Evolutionary conservation across 2,329 filamentous ascomycete species (phyloP).

Genomic region (Huntiella moniliformis): DNA sequence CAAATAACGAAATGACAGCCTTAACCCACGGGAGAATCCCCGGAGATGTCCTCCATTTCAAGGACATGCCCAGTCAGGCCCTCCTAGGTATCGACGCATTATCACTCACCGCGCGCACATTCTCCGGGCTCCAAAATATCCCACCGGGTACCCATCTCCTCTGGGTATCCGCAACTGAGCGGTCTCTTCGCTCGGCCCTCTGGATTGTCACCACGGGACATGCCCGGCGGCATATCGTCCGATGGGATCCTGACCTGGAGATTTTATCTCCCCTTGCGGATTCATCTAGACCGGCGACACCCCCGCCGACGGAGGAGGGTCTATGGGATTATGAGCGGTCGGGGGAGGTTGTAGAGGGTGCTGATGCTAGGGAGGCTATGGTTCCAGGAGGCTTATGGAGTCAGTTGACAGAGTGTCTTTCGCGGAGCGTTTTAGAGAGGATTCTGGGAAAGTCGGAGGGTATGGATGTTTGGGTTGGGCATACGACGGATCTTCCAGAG

Average conservation of each 20-base stretch:
- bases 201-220: conserved; percentile 30
- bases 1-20: not conserved
- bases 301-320: conserved; percentile 22
- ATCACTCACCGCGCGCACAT: conserved; percentile 27
- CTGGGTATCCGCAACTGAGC: conserved; percentile 33
- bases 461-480: conserved; percentile 26
- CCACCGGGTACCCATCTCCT: conserved; percentile 39
- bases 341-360: conserved; percentile 11
- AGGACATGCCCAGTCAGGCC: conserved; percentile 30
- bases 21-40: too few relatives aligned
- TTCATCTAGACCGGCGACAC: too few relatives aligned
- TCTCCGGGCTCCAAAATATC: conserved; percentile 35
- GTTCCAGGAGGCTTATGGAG: conserved; percentile 27
- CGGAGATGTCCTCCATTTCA: not conserved
- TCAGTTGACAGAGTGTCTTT: conserved; percentile 31
- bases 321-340: conserved; percentile 28
- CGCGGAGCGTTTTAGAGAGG: conserved; percentile 24
- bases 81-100: conserved; percentile 35
- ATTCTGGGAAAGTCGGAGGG: conserved; percentile 24
- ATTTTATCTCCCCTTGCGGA: conserved; percentile 23
- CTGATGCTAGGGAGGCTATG: conserved; percentile 14
- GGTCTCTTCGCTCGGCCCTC: conserved; percentile 34
- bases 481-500: conserved; percentile 32
- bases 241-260: conserved; percentile 39
- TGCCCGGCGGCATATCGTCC: conserved; percentile 25